Evolutionary conservation across 164 flowering plant species (phyloP).

Genomic region (Brasenia schreberi): DNA sequence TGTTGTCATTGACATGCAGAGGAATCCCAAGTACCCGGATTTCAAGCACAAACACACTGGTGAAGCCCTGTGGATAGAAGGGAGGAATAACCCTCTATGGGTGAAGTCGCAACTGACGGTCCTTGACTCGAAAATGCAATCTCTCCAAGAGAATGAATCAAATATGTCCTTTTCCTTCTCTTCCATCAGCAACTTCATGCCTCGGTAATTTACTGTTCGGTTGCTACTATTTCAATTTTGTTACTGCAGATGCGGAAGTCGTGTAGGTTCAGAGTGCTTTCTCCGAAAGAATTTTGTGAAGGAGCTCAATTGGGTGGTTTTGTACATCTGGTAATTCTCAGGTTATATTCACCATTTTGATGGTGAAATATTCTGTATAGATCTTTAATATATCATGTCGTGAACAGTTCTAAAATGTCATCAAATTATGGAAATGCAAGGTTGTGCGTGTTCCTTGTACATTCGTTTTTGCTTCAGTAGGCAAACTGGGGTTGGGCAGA

Average conservation of each 20-base stretch:
- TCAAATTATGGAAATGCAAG: too few species aligned
- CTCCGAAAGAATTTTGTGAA: too few species aligned
- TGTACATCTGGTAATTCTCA: too few species aligned
- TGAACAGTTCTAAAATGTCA: too few species aligned
- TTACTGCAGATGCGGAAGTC: conserved; percentile 20
- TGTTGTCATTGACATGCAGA: conserved; percentile 27
- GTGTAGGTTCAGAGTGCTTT: conserved; percentile 6
- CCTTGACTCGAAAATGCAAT: conserved; percentile 59
- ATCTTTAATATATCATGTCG: too few species aligned
- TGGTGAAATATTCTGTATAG: too few species aligned
- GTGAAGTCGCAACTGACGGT: conserved; percentile 70
- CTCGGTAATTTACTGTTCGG: conserved; percentile 14
- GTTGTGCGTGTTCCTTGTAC: too few species aligned
- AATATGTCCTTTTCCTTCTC: conserved; percentile 12
- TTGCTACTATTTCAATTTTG: too few species aligned
- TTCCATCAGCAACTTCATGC: conserved; percentile 22
- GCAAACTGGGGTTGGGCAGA: too few species aligned
- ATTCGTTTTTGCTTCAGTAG: too few species aligned
- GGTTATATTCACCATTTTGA: too few species aligned
- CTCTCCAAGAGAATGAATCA: conserved; percentile 26
- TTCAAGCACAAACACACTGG: conserved; percentile 97
- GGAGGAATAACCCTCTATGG: conserved; percentile 76
- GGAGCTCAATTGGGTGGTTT: too few species aligned
- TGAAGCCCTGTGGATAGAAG: conserved; percentile 87
- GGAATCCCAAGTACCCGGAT: conserved; percentile 73